Conservation (phyloP, 2,329 filamentous ascomycete species). For the Ceratocystis alfenasii region DNA sequence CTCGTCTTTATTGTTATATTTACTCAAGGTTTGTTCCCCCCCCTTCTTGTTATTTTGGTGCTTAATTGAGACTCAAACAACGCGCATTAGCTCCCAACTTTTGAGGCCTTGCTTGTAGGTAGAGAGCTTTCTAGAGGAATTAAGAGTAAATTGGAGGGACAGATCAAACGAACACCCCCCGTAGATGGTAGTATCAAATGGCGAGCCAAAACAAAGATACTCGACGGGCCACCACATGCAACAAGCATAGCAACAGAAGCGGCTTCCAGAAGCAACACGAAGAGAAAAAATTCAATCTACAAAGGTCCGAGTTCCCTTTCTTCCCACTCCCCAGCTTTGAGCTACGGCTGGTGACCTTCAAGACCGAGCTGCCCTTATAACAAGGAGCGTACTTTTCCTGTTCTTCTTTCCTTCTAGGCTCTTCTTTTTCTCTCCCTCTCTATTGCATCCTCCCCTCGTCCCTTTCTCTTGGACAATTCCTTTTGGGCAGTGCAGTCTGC, state of each 20-base stretch:
- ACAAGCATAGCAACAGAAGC: not conserved
- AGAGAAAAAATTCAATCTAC: constrained; percentile 8
- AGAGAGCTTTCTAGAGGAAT: not conserved
- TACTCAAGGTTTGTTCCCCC: not conserved
- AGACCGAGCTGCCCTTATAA: not conserved
- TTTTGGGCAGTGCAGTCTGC: constrained; percentile 5
- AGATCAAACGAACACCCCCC: not conserved
- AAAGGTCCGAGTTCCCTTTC: constrained; percentile 8
- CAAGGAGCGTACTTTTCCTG: not conserved
- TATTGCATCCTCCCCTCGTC: not conserved
- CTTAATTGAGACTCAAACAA: not conserved
- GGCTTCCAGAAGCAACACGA: not conserved
- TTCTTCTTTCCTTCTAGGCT: not conserved
- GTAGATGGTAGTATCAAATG: no score
- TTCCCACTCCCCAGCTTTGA: not conserved
- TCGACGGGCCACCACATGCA: not conserved
- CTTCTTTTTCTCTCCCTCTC: not conserved
- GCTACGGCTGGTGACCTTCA: not conserved
- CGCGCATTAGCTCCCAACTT: not conserved
- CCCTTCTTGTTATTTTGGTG: not conserved
- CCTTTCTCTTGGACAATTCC: not conserved
- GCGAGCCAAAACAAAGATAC: no score
- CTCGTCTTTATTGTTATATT: not conserved
- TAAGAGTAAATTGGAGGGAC: not conserved
- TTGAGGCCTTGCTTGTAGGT: not conserved